phyloP scores from a whole-genome alignment of 768 basidiomycete species.

The Suillus lakei region DNA sequence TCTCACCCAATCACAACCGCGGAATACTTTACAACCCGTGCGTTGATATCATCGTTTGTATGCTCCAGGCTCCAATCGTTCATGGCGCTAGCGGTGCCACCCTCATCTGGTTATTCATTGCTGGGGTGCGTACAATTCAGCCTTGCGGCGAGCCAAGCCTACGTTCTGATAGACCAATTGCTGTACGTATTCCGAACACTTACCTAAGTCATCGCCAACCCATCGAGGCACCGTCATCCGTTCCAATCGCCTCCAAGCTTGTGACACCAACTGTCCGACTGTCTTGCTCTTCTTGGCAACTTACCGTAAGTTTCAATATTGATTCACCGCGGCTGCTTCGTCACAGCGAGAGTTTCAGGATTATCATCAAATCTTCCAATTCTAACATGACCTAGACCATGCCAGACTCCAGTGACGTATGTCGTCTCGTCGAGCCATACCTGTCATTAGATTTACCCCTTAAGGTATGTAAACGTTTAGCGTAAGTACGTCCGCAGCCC shows the following conservation, averaged over 20 bases:
- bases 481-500: too few relatives aligned
- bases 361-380: not conserved
- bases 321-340: not conserved
- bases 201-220: not conserved
- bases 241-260: not conserved
- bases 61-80: not conserved
- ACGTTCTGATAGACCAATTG: not conserved
- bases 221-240: constrained; percentile 1
- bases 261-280: too few relatives aligned
- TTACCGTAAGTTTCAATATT: not conserved
- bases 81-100: not conserved
- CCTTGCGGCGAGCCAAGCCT: not conserved
- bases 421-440: not conserved
- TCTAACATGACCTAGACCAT: not conserved
- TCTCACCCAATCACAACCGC: not conserved
- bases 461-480: too few relatives aligned
- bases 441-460: not conserved
- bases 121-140: not conserved
- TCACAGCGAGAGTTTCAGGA: not conserved
- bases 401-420: too few relatives aligned
- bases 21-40: not conserved
- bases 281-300: not conserved
- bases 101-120: not conserved
- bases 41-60: not conserved
- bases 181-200: constrained; percentile 1